Evolutionary conservation across 345 rosid genomes (phyloP).

Genomic region (Salix dunnii): DNA sequence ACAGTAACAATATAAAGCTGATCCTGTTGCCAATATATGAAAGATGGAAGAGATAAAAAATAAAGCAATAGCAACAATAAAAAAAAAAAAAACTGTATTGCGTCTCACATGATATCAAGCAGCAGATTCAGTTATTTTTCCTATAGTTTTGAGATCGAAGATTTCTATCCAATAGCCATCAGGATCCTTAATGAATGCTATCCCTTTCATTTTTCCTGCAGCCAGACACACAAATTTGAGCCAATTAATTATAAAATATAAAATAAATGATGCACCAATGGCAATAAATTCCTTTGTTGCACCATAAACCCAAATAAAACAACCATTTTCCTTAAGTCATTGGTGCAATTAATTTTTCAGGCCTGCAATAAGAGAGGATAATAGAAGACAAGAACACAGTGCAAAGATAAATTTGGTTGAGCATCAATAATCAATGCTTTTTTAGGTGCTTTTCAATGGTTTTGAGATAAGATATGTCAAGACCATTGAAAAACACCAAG

Average conservation of each 20-base stretch:
- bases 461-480: not conserved
- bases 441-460: not conserved
- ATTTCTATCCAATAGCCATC: conserved; percentile 97
- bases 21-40: not conserved
- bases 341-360: not conserved
- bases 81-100: not conserved
- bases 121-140: conserved; percentile 27
- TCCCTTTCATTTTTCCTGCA: conserved; percentile 85
- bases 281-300: not conserved
- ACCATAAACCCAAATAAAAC: not conserved
- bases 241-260: not conserved
- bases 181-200: conserved; percentile 96
- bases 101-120: conserved; percentile 31
- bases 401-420: not conserved
- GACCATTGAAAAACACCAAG: not conserved
- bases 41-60: not conserved
- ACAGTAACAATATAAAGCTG: not conserved
- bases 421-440: not conserved
- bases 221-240: conserved; percentile 3
- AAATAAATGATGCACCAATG: not conserved
- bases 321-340: not conserved
- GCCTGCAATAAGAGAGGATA: not conserved
- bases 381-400: not conserved
- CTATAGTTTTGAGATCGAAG: conserved; percentile 68
- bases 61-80: not conserved